phyloP scores from a whole-genome alignment of 2,329 filamentous ascomycete genomes.

The Aspergillus melleus region DNA sequence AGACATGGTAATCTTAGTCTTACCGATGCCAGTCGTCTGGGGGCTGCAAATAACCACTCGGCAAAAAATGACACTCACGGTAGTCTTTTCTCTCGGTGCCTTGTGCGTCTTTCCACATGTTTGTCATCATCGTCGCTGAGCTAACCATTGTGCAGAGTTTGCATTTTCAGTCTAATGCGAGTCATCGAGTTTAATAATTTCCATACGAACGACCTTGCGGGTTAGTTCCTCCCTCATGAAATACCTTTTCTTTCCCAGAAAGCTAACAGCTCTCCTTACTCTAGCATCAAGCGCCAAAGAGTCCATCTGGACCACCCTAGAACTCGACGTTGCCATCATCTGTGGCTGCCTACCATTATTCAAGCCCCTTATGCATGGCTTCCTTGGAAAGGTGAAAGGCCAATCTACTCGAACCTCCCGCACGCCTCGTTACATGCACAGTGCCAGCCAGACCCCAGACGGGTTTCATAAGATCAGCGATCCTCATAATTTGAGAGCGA shows the following conservation, averaged over 20 bases:
- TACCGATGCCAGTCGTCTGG: conserved; percentile 8
- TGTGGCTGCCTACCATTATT: conserved; percentile 21
- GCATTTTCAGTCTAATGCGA: conserved; percentile 6
- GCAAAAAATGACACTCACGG: conserved; percentile 2
- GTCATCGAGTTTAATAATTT: conserved; percentile 8
- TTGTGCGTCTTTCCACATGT: background rate
- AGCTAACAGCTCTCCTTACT: background rate
- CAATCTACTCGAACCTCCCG: conserved; percentile 1
- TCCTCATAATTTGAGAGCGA: background rate
- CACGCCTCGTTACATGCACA: conserved; percentile 5
- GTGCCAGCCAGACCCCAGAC: conserved; percentile 1
- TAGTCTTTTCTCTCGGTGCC: conserved; percentile 6
- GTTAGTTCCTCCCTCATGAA: background rate
- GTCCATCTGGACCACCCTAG: conserved; percentile 23
- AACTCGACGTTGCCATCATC: conserved; percentile 22
- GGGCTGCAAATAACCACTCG: background rate
- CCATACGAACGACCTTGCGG: conserved; percentile 9
- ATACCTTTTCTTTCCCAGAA: background rate
- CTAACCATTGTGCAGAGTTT: background rate
- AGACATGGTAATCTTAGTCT: conserved; percentile 2
- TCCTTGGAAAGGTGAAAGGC: conserved; percentile 8
- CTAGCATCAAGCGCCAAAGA: conserved; percentile 22
- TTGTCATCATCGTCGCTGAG: background rate
- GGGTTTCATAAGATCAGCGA: conserved; percentile 11
- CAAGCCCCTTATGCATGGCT: conserved; percentile 16